A percentile compares a stretch with the other conserved stretches of the same genome.
Conservation (phyloP, 2,329 filamentous ascomycete genomes). For the Paecilomyces variotii region DNA sequence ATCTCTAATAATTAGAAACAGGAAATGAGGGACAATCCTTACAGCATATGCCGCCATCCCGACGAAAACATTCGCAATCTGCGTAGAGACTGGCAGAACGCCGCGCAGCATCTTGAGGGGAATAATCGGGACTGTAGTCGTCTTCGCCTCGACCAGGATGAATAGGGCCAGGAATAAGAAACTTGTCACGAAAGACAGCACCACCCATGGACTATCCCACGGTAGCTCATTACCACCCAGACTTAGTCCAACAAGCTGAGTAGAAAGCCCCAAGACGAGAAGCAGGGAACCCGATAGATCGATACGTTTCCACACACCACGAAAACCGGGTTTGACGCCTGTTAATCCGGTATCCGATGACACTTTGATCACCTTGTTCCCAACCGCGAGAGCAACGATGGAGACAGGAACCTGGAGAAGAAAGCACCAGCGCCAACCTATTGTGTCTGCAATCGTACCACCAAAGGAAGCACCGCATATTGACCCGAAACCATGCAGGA, state of each 20-base stretch:
- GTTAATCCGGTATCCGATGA: slow-evolving; percentile 16
- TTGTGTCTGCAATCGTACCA: slow-evolving; percentile 35
- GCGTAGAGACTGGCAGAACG: slow-evolving; percentile 46
- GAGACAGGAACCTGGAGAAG: slow-evolving; percentile 55
- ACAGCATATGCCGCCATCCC: slow-evolving; percentile 57
- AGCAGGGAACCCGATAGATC: slow-evolving; percentile 52
- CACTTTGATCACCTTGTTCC: slow-evolving; percentile 46
- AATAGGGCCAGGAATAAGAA: slow-evolving; percentile 30
- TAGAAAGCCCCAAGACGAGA: slow-evolving; percentile 50
- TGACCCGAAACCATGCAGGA: slow-evolving; percentile 53
- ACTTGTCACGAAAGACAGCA: slow-evolving; percentile 30
- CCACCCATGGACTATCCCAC: slow-evolving; percentile 36
- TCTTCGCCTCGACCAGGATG: slow-evolving; percentile 33
- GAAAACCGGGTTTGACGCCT: slow-evolving; percentile 18
- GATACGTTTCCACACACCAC: slow-evolving; percentile 45
- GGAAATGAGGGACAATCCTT: slow-evolving; percentile 18
- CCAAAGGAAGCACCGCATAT: slow-evolving; percentile 47
- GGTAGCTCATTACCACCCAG: slow-evolving; percentile 40
- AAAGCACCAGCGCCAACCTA: slow-evolving; percentile 47
- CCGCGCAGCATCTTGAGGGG: slow-evolving; percentile 48
- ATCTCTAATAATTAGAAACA: not conserved
- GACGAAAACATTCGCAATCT: slow-evolving; percentile 52
- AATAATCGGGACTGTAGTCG: slow-evolving; percentile 37
- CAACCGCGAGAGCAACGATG: slow-evolving; percentile 46
- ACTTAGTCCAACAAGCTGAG: slow-evolving; percentile 42